A percentile compares a stretch with the other conserved stretches of the same genome.
Evolutionary conservation across 176 grass and related monocot genomes (phyloP).

Genomic region (Olyra latifolia): DNA sequence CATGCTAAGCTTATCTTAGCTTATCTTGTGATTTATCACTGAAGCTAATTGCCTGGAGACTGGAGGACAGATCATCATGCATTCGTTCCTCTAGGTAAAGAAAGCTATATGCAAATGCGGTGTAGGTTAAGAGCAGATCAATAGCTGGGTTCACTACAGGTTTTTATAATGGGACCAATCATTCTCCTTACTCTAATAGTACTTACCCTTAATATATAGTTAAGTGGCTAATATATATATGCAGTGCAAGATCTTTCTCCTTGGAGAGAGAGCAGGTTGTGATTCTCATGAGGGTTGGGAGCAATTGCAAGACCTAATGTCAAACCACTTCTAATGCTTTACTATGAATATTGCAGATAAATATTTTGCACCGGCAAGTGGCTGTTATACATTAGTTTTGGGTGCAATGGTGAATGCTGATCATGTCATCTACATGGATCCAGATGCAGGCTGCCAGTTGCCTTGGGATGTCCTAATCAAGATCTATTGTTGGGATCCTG

Average conservation of each 20-base stretch:
- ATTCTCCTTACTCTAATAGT: neutral
- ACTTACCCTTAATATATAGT: neutral
- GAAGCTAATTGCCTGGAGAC: slow-evolving; percentile 29
- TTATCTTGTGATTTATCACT: slow-evolving; percentile 17
- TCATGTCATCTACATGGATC: slow-evolving; percentile 29
- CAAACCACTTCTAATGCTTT: neutral
- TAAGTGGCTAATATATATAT: neutral
- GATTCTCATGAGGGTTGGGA: neutral
- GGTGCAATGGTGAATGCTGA: slow-evolving; percentile 32
- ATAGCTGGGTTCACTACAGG: neutral
- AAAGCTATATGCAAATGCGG: slow-evolving; percentile 10
- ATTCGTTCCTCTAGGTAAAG: slow-evolving; percentile 25
- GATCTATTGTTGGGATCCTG: slow-evolving; percentile 32
- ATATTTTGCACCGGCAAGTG: neutral
- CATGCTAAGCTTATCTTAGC: neutral
- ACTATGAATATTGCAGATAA: slow-evolving; percentile 12
- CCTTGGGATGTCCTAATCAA: slow-evolving; percentile 29
- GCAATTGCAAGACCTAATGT: neutral
- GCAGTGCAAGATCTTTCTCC: neutral
- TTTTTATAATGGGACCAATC: slow-evolving; percentile 34
- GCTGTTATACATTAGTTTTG: slow-evolving; percentile 4
- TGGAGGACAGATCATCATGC: slow-evolving; percentile 41
- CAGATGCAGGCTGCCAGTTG: slow-evolving; percentile 33
- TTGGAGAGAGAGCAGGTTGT: neutral
- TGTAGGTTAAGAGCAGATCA: neutral